Conservation (phyloP, 2,329 filamentous ascomycete genomes). For the Exophiala phaeomuriformis region DNA sequence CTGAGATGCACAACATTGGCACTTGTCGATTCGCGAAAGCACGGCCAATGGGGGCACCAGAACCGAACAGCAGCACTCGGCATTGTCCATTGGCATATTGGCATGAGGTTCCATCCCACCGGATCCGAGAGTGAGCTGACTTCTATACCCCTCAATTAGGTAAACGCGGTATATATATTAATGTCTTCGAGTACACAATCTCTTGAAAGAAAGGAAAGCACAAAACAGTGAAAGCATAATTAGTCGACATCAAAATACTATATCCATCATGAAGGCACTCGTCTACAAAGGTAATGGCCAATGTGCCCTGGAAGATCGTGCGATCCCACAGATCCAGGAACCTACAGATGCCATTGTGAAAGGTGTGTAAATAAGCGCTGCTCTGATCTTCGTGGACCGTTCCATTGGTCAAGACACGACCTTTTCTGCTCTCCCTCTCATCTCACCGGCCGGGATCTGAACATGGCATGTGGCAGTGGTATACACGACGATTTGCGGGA, state of each 20-base stretch:
- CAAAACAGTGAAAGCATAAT: not conserved
- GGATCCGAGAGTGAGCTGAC: no score
- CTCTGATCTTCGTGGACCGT: no score
- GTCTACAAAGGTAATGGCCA: slow-evolving; percentile 36
- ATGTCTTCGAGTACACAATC: no score
- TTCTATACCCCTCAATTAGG: no score
- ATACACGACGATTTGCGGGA: slow-evolving; percentile 48
- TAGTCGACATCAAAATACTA: not conserved
- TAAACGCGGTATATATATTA: no score
- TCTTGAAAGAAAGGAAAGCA: not conserved
- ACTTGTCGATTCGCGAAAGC: no score
- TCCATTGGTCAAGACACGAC: no score
- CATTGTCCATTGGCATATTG: not conserved
- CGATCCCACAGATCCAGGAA: slow-evolving; percentile 37
- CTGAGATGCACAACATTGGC: no score
- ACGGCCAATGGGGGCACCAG: not conserved
- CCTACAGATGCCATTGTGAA: slow-evolving; percentile 47
- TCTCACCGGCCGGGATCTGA: no score
- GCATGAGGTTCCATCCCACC: no score
- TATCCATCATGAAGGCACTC: slow-evolving; percentile 41
- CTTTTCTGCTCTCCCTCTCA: no score
- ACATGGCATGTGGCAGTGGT: slow-evolving; percentile 27
- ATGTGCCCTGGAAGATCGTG: slow-evolving; percentile 38
- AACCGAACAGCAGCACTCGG: not conserved
- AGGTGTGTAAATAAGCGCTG: not conserved